Evolutionary conservation across 2,329 filamentous ascomycete species (phyloP).

Genomic region (Fusarium nisikadoi): DNA sequence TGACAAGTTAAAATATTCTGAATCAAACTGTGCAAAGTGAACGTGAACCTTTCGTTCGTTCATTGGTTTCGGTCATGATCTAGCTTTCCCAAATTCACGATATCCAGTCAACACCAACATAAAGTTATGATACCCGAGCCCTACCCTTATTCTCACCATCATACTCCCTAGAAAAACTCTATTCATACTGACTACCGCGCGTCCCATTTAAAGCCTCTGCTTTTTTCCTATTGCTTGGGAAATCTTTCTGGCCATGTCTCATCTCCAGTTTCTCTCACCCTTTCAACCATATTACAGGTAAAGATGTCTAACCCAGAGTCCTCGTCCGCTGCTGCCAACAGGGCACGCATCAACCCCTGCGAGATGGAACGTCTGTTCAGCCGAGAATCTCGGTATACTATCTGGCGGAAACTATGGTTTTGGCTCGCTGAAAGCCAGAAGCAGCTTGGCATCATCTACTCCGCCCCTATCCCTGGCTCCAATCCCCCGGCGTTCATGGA

Average conservation of each 20-base stretch:
- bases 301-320: accelerated
- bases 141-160: neutral
- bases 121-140: neutral
- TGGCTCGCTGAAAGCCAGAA: neutral
- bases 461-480: neutral
- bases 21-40: neutral
- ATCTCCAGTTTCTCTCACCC: too few species aligned
- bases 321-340: neutral
- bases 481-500: neutral
- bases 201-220: accelerated
- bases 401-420: neutral
- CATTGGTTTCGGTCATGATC: neutral
- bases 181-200: neutral
- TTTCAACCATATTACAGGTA: neutral
- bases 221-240: accelerated
- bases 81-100: neutral
- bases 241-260: neutral
- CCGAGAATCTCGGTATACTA: neutral
- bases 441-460: neutral
- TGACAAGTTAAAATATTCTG: neutral
- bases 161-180: neutral
- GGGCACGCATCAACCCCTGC: accelerated
- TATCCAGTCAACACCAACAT: neutral
- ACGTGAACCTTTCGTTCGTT: neutral
- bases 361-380: neutral